Percentiles rank a stretch among this genome's conserved stretches.
Conservation (phyloP, 768 basidiomycete species). For the Pleurotus pulmonarius region DNA sequence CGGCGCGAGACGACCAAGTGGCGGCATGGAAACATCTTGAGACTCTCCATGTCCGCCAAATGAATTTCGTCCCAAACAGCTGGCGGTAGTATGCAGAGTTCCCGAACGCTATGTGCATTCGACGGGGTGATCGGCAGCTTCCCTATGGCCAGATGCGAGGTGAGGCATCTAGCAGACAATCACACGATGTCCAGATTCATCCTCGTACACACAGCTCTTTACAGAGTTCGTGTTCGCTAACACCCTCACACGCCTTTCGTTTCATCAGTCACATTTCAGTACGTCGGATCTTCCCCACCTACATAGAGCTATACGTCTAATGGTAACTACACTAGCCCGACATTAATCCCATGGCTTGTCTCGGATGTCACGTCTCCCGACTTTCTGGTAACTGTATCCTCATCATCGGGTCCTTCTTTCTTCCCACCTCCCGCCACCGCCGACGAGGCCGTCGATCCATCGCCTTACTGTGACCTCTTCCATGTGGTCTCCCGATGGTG, state of each 20-base stretch:
- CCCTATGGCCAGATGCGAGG: slow-evolving; percentile 83
- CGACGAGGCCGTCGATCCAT: slow-evolving; percentile 12
- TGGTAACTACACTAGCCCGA: slow-evolving; percentile 54
- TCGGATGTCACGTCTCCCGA: slow-evolving; percentile 90
- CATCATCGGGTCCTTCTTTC: slow-evolving; percentile 64
- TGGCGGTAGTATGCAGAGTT: slow-evolving; percentile 39
- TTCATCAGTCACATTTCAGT: slow-evolving; percentile 88
- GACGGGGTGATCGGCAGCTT: neutral
- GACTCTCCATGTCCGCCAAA: slow-evolving; percentile 45
- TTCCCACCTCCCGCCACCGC: slow-evolving; percentile 33
- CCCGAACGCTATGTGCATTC: neutral
- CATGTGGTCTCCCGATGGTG: slow-evolving; percentile 71
- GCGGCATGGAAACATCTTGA: slow-evolving; percentile 71
- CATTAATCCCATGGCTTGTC: slow-evolving; percentile 96
- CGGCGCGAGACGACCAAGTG: slow-evolving; percentile 82
- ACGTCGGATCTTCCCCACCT: slow-evolving; percentile 20
- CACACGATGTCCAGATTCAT: neutral
- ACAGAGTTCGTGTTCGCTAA: slow-evolving; percentile 93
- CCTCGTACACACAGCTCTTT: slow-evolving; percentile 54
- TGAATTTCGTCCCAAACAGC: slow-evolving; percentile 94
- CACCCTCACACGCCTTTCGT: slow-evolving; percentile 82
- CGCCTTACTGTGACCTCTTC: slow-evolving; percentile 36
- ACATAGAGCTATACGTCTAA: neutral
- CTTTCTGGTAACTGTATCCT: slow-evolving; percentile 56
- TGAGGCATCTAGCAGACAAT: slow-evolving; percentile 21